Base-by-base conservation (phyloP, 73 alveolate species). In the Paramecium tetraurelia region DNA sequence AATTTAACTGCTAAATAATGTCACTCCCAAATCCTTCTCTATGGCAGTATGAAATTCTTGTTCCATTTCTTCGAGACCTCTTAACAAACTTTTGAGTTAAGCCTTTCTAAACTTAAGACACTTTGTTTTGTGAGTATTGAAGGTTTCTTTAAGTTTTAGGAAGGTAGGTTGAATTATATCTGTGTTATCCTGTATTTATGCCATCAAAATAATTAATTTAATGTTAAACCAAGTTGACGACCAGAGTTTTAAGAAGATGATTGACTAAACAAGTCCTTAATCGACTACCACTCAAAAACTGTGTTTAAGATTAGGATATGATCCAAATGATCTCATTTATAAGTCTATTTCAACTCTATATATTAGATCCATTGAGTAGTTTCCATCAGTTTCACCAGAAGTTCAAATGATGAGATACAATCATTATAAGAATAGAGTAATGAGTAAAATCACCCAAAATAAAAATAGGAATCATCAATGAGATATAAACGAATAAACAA, bases 11-110 rank as follows among this genome's bases (percentile, higher is more conserved):
- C 38, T 58, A 33, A 63, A 58, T 1, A 18, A 2, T 1, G 87
- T 48, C 18, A 68, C 63, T 11, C 86, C 86, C 29, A 86, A 86
- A 63, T 86, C 93, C 71, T 59, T 35, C 24, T 86, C 75, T 14
- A 86, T 20, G 12, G 93, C 93, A 3, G 5, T 0, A 31, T 59
- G 86, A 43, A 86, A 86, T 36, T 86, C 93, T 27, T 33, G 7
- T 63, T 86, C 93, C 72, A 86, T 16, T 14, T 31, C 87, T 20
- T 40, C 76, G 10, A 86, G 36, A 9, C 87, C 93, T 36, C 24
- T 86, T n/a, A 59, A 38, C 9, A 86, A 44, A 59, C 11, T 63
- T 21, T 35, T 24, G 0, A 86, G 24, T 38, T 86, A 38, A 36
- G 44, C 27, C 18, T 86, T 86, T 36, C 93, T 40, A 48, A 35